Evolutionary conservation across 176 grass and related monocot species (phyloP).

Genomic region (Saccharum officinarum): DNA sequence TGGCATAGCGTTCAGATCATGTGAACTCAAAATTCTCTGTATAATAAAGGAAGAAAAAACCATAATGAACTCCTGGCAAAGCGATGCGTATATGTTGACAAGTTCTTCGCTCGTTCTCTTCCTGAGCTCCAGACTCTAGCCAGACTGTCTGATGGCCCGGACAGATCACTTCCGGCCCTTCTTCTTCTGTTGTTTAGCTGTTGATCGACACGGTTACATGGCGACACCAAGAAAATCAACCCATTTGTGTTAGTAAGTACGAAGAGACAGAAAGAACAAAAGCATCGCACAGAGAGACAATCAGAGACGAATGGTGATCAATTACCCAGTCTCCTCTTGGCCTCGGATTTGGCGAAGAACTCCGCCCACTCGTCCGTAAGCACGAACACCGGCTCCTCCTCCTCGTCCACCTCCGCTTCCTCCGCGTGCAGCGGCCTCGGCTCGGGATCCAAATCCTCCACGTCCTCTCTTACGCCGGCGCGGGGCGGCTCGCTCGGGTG

Average conservation of each 20-base stretch:
- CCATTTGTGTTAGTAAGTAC: neutral
- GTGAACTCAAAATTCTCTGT: neutral
- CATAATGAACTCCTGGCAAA: neutral
- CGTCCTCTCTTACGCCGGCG: neutral
- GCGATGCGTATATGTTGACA: neutral
- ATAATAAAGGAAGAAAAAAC: neutral
- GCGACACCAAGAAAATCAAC: neutral
- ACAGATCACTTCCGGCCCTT: slow-evolving; percentile 19
- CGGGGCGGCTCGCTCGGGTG: neutral
- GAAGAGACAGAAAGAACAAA: neutral
- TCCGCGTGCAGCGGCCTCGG: neutral
- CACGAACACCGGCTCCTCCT: slow-evolving; percentile 51
- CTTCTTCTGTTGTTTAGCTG: slow-evolving; percentile 52
- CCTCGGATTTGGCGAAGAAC: slow-evolving; percentile 72
- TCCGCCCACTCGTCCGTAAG: slow-evolving; percentile 65
- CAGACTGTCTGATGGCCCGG: neutral
- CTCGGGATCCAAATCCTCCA: neutral
- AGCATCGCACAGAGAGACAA: neutral
- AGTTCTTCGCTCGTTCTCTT: neutral
- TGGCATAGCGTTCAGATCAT: neutral
- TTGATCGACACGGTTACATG: neutral
- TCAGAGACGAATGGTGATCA: neutral
- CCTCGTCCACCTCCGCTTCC: slow-evolving; percentile 30
- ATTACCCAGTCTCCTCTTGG: slow-evolving; percentile 62
- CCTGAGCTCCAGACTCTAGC: neutral